A percentile compares a stretch with the other conserved stretches of the same genome.
Conservation (phyloP, 106 monocot species). For the Dioscorea alata region DNA sequence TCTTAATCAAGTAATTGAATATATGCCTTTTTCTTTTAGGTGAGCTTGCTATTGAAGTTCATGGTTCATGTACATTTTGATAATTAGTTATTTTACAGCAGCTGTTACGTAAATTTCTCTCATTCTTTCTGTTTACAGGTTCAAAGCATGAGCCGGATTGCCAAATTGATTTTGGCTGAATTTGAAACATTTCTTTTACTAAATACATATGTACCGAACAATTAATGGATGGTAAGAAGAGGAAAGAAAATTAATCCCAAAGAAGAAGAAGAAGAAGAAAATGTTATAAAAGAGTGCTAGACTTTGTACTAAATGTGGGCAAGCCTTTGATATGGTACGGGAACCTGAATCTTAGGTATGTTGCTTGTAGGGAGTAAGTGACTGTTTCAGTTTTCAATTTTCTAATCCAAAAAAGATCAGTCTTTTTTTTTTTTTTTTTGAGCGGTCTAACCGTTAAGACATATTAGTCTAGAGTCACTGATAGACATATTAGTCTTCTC, state of each 20-base stretch:
- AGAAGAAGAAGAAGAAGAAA: slow-evolving; percentile 92
- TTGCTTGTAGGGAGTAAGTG: neutral
- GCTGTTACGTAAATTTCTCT: neutral
- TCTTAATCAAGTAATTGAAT: too few species aligned
- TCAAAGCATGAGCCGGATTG: slow-evolving; percentile 95
- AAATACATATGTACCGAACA: slow-evolving; percentile 91
- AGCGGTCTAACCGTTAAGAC: too few species aligned
- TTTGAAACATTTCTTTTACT: slow-evolving; percentile 75
- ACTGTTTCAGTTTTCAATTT: neutral
- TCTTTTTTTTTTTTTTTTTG: neutral
- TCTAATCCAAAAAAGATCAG: neutral
- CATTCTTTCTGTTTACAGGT: slow-evolving; percentile 32
- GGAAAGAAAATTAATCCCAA: slow-evolving; percentile 82
- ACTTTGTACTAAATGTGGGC: slow-evolving; percentile 66
- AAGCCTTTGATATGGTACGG: slow-evolving; percentile 98
- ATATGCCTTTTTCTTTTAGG: too few species aligned
- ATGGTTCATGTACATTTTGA: too few species aligned
- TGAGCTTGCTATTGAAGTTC: too few species aligned
- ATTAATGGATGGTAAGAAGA: slow-evolving; percentile 99
- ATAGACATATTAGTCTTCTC: too few species aligned
- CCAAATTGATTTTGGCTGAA: slow-evolving; percentile 96
- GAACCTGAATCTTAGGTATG: slow-evolving; percentile 95
- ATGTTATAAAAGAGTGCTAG: slow-evolving; percentile 94
- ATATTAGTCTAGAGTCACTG: too few species aligned
- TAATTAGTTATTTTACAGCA: too few species aligned